A percentile compares a stretch with the other conserved stretches of the same genome.
Conservation (phyloP, 2,329 filamentous ascomycete genomes). For the Ophiocordyceps camponoti-rufipedis region DNA sequence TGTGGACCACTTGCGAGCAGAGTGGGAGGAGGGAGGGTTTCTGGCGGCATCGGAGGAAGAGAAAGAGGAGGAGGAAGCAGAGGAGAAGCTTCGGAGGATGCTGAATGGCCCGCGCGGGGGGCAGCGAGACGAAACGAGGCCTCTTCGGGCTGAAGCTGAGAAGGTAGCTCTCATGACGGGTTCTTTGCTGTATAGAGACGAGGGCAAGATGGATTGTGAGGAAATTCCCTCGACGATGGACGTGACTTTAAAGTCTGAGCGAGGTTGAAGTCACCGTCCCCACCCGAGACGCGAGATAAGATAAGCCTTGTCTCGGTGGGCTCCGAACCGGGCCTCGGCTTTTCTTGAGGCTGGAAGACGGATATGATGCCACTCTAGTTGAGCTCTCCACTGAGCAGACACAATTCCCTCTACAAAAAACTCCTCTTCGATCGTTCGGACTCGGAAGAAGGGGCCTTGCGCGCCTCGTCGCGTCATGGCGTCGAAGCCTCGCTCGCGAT, state of each 20-base stretch:
- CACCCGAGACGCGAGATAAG: neutral
- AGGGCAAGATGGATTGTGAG: too few species aligned
- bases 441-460: too few species aligned
- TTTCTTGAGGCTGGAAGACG: neutral
- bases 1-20: constrained; percentile 65
- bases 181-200: neutral
- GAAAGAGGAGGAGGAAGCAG: neutral
- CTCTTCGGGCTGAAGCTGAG: neutral
- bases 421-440: too few species aligned
- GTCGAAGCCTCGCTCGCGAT: constrained; percentile 53
- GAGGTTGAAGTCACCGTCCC: neutral
- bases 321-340: neutral
- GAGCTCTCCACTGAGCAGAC: too few species aligned
- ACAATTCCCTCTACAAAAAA: too few species aligned
- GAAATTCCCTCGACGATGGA: neutral
- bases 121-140: neutral
- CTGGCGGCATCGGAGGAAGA: too few species aligned
- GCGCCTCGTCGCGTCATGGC: constrained; percentile 27
- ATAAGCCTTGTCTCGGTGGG: neutral
- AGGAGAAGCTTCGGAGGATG: neutral
- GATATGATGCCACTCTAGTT: too few species aligned
- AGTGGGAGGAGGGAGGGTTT: neutral
- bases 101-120: neutral
- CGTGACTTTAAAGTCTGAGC: neutral
- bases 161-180: neutral